Evolutionary conservation across 768 basidiomycete species (phyloP), one percentile per base, ranked within the genome.

Genomic region (Coprinopsis cinerea): DNA sequence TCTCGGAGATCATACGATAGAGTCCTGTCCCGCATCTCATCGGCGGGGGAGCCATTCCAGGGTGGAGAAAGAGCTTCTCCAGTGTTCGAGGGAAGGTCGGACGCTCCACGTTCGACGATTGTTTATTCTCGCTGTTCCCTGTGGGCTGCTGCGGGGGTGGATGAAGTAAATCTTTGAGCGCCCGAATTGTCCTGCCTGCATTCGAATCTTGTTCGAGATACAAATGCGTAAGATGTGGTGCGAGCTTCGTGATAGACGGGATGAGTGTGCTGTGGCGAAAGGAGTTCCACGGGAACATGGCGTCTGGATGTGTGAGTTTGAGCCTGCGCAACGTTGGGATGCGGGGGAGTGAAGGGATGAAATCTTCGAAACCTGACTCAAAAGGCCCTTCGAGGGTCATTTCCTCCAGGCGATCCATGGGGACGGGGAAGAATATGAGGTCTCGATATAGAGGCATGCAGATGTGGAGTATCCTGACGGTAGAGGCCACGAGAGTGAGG

Each of bases 141-240:
- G n/a, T n/a, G n/a, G n/a, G n/a, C n/a, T n/a, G n/a, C n/a, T n/a
- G n/a, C n/a, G n/a, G n/a, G 44, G 51, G 34, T 34, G 51, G 37
- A 49, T 36, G 37, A 49, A 52, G 7, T n/a, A 47, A 20, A 44
- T 48, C 10, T 37, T 50, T 18, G 25, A 53, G 43, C 30, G 41
- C 48, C 36, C 24, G 28, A 43, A 50, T 27, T 30, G 37, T n/a
- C 44, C 44, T 26, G 44, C 42, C 14, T 5, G 24, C 7, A 23
- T 50, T 30, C 15, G 18, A 20, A 13, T 25, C 42, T 25, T 40
- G 34, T 24, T 49, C 47, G 20, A 50, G 44, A 24, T 47, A 51
- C 11, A 56, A 41, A 18, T 53, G 55, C 13, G 55, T 53, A 11
- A 56, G 18, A 27, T 44, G 37, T 4, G 55, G 55, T 13, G 55